phyloP scores from a whole-genome alignment of 164 flowering plant species.

The Nymphaea colorata region DNA sequence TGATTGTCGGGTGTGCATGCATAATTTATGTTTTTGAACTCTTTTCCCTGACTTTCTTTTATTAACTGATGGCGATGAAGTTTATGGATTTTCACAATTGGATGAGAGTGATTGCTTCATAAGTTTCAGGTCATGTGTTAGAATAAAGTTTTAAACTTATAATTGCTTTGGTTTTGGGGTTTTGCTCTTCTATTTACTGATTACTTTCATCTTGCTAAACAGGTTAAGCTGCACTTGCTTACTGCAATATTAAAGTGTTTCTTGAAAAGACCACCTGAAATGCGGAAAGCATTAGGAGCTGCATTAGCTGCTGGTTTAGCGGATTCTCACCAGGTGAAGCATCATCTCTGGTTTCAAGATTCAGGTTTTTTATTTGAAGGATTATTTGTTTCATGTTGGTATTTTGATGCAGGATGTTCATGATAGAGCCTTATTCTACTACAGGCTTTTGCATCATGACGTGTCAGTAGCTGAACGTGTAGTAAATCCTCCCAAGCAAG shows the following conservation, averaged over 20 bases:
- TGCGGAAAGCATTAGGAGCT: conserved; percentile 82
- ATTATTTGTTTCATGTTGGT: conserved; percentile 5
- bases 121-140: not conserved
- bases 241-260: conserved; percentile 95
- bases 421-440: conserved; percentile 95
- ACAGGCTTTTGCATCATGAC: conserved; percentile 78
- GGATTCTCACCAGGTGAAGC: conserved; percentile 84
- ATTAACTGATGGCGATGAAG: no score
- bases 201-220: no score
- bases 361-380: not conserved
- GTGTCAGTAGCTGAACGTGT: conserved; percentile 73
- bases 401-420: conserved; percentile 85
- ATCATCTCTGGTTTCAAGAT: not conserved
- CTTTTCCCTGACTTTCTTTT: no score
- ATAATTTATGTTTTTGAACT: no score
- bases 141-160: not conserved
- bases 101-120: no score
- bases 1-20: no score
- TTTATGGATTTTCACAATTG: no score
- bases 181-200: not conserved
- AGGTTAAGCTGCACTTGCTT: conserved; percentile 94
- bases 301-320: conserved; percentile 86
- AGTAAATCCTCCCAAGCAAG: conserved; percentile 96
- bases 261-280: conserved; percentile 92
- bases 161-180: not conserved